Percentiles rank a stretch among this genome's conserved stretches.
phyloP scores from a whole-genome alignment of 192 early-diverging fungal genomes.

The Backusella parvicylindrica region DNA sequence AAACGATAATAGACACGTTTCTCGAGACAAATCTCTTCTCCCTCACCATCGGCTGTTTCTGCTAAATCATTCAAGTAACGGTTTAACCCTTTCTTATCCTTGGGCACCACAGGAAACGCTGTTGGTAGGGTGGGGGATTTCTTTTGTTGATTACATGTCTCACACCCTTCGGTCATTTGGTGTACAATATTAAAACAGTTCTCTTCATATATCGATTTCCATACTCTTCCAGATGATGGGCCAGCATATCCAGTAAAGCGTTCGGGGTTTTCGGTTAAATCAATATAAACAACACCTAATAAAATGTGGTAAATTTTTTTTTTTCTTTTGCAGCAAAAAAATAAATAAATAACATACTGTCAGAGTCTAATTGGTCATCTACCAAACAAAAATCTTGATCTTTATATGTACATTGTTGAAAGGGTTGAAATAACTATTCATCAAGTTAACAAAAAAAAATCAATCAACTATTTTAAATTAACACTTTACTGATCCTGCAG shows the following conservation, averaged over 20 bases:
- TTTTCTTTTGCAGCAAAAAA: background rate
- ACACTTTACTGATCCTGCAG: slow-evolving; percentile 44
- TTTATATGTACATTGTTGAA: slow-evolving; percentile 55
- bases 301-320: slow-evolving; percentile 1
- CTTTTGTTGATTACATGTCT: slow-evolving; percentile 32
- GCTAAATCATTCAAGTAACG: slow-evolving; percentile 50
- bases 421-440: slow-evolving; percentile 51
- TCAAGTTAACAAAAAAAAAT: no score
- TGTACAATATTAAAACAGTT: slow-evolving; percentile 87
- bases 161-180: slow-evolving; percentile 50
- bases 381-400: slow-evolving; percentile 87
- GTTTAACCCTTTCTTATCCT: slow-evolving; percentile 41
- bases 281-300: slow-evolving; percentile 80
- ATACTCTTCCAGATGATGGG: slow-evolving; percentile 80
- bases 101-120: slow-evolving; percentile 47
- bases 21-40: slow-evolving; percentile 67
- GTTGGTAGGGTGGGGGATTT: slow-evolving; percentile 36
- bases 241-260: slow-evolving; percentile 97
- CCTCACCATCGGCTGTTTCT: slow-evolving; percentile 34
- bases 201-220: slow-evolving; percentile 94
- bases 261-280: slow-evolving; percentile 93
- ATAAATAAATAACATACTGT: slow-evolving; percentile 3
- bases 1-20: slow-evolving; percentile 79
- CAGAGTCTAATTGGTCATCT: slow-evolving; percentile 67
- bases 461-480: no score